These are phyloP conservation scores for Tolypocladium tropicale DNA, from an alignment of 2,329 filamentous ascomycete genomes.

Conservation along the genomic window DNA sequence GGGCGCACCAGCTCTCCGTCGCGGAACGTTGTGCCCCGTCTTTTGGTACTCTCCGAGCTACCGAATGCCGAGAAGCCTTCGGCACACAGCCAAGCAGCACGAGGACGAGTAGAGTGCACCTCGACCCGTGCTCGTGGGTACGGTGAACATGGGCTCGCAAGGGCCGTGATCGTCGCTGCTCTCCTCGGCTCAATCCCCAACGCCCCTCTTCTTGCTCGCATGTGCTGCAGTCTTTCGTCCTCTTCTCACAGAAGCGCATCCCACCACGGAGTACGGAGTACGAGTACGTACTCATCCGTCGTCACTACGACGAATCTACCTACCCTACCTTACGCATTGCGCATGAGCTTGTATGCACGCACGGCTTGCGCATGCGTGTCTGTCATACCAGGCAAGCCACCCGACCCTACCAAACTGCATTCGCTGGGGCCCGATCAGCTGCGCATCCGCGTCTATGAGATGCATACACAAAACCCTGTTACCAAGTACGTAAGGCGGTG, in stretches of 20 bases:
- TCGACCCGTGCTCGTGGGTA: too few species aligned
- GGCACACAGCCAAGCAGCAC: too few species aligned
- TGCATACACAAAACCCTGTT: neutral
- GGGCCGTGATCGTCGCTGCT: neutral
- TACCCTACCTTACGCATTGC: neutral
- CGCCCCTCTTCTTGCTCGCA: too few species aligned
- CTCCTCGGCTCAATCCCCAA: too few species aligned
- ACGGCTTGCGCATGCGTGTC: neutral
- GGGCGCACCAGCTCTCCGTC: neutral
- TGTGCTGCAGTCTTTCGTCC: too few species aligned
- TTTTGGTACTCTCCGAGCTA: too few species aligned
- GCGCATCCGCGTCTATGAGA: constrained; percentile 1
- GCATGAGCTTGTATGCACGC: neutral
- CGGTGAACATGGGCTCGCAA: too few species aligned
- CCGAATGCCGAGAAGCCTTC: too few species aligned
- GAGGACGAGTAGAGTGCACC: too few species aligned
- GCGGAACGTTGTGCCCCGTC: neutral
- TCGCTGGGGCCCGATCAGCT: constrained; percentile 3
- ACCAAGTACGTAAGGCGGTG: too few species aligned
- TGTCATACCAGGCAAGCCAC: neutral
- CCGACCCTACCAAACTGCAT: constrained; percentile 1
- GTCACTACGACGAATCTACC: neutral
- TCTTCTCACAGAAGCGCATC: too few species aligned
- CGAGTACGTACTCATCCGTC: neutral
- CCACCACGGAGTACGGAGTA: too few species aligned